Evolutionary conservation across 2,329 filamentous ascomycete species (phyloP).

Genomic region (Penicillium sp.): DNA sequence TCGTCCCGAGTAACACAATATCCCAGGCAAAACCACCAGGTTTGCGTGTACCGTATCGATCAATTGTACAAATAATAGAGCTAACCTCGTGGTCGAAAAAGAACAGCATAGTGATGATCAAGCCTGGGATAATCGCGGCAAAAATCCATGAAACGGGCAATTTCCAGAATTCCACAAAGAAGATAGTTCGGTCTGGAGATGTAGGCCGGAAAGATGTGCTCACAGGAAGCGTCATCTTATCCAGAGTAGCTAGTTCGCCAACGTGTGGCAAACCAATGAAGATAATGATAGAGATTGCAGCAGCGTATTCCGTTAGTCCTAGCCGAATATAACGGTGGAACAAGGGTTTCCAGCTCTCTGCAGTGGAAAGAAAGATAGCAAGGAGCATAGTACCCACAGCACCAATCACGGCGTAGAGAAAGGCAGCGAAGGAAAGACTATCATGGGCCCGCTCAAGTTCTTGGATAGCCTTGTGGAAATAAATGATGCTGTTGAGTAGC

Average conservation of each 20-base stretch:
- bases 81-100: slow-evolving; percentile 70
- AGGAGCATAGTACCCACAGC: slow-evolving; percentile 62
- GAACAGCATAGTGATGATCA: slow-evolving; percentile 65
- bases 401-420: slow-evolving; percentile 64
- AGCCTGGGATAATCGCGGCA: slow-evolving; percentile 59
- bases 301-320: slow-evolving; percentile 62
- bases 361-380: slow-evolving; percentile 61
- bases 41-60: slow-evolving; percentile 60
- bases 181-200: slow-evolving; percentile 52
- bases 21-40: slow-evolving; percentile 66
- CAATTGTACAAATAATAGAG: slow-evolving; percentile 64
- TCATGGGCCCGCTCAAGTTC: slow-evolving; percentile 61
- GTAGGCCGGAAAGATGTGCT: slow-evolving; percentile 58
- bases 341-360: slow-evolving; percentile 60
- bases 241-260: slow-evolving; percentile 57
- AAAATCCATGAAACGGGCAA: slow-evolving; percentile 60
- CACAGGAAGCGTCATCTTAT: slow-evolving; percentile 59
- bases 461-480: slow-evolving; percentile 66
- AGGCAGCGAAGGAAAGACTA: slow-evolving; percentile 58
- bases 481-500: slow-evolving; percentile 65
- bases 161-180: slow-evolving; percentile 65
- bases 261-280: slow-evolving; percentile 63
- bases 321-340: slow-evolving; percentile 62
- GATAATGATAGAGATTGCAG: slow-evolving; percentile 64
- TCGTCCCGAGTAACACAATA: slow-evolving; percentile 59